phyloP scores from a whole-genome alignment of 768 basidiomycete species.

The Dioszegia hungarica region DNA sequence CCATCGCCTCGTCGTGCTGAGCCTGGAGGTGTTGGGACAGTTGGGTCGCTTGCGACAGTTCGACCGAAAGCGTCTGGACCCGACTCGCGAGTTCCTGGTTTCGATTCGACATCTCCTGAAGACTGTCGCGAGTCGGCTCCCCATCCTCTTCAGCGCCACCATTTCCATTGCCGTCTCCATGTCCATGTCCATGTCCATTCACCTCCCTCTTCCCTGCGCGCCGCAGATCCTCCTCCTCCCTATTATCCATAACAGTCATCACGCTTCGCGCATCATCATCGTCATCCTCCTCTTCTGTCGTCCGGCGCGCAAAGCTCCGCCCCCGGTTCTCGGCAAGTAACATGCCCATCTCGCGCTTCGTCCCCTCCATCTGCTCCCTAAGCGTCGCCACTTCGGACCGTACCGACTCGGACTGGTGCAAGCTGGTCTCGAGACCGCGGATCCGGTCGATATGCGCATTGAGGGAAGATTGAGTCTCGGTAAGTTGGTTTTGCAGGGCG shows the following conservation, averaged over 20 bases:
- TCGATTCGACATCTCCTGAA: neutral
- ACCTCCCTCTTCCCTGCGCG: slow-evolving; percentile 14
- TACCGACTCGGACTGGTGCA: slow-evolving; percentile 72
- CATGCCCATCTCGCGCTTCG: slow-evolving; percentile 56
- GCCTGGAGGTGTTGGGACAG: slow-evolving; percentile 68
- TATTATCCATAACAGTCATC: slow-evolving; percentile 57
- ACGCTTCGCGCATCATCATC: slow-evolving; percentile 62
- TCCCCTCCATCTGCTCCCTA: slow-evolving; percentile 60
- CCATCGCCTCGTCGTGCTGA: slow-evolving; percentile 72
- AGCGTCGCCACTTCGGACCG: slow-evolving; percentile 70
- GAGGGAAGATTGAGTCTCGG: slow-evolving; percentile 74
- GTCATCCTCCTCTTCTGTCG: slow-evolving; percentile 53
- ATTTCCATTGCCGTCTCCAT: slow-evolving; percentile 53
- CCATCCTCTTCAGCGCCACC: slow-evolving; percentile 11
- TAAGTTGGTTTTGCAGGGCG: slow-evolving; percentile 75
- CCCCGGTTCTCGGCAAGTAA: slow-evolving; percentile 32
- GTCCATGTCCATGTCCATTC: slow-evolving; percentile 38
- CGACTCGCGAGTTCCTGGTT: slow-evolving; percentile 60
- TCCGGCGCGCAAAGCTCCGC: slow-evolving; percentile 21
- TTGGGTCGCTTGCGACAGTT: slow-evolving; percentile 70
- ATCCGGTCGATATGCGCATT: slow-evolving; percentile 75
- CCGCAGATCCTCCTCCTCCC: slow-evolving; percentile 36
- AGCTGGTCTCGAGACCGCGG: slow-evolving; percentile 70
- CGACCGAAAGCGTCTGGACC: slow-evolving; percentile 60
- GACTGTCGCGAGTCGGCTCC: slow-evolving; percentile 33